Conservation (phyloP, 768 basidiomycete genomes). For the Tulasnella sp. region DNA sequence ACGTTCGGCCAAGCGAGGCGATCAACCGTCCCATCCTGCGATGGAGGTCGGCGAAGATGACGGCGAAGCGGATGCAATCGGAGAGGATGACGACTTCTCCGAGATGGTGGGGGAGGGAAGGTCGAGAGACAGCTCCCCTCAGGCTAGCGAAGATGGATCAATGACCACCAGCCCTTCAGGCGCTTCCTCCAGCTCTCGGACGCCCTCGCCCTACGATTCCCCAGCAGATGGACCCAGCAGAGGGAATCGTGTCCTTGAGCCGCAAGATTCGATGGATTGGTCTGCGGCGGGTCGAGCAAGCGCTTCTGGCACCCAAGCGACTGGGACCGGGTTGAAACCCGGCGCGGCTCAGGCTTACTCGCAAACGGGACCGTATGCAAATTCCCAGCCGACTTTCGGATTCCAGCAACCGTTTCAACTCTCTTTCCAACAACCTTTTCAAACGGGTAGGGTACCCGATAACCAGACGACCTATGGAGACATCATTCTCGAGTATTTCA, state of each 20-base stretch:
- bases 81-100: slow-evolving; percentile 17
- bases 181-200: slow-evolving; percentile 82
- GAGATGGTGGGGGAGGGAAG: slow-evolving; percentile 15
- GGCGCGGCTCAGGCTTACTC: not conserved
- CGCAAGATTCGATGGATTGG: slow-evolving; percentile 18
- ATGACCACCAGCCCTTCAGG: slow-evolving; percentile 88
- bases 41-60: not conserved
- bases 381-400: slow-evolving; percentile 15
- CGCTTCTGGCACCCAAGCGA: not conserved
- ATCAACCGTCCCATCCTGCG: slow-evolving; percentile 15
- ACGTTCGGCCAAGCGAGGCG: slow-evolving; percentile 20
- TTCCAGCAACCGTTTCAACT: not conserved
- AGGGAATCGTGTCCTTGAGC: not conserved
- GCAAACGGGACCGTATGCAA: slow-evolving; percentile 5
- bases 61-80: slow-evolving; percentile 21
- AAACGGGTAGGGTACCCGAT: slow-evolving; percentile 12
- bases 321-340: not conserved
- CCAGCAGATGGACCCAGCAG: slow-evolving; percentile 35
- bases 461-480: slow-evolving; percentile 62
- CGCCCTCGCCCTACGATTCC: slow-evolving; percentile 75
- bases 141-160: slow-evolving; percentile 77
- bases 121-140: slow-evolving; percentile 27
- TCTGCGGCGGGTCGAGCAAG: not conserved
- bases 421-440: slow-evolving; percentile 10
- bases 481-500: slow-evolving; percentile 96